Percentiles rank a stretch among this genome's conserved stretches.
Evolutionary conservation across 139 green algal species (phyloP).

Genomic region (Nannochloris sp.): DNA sequence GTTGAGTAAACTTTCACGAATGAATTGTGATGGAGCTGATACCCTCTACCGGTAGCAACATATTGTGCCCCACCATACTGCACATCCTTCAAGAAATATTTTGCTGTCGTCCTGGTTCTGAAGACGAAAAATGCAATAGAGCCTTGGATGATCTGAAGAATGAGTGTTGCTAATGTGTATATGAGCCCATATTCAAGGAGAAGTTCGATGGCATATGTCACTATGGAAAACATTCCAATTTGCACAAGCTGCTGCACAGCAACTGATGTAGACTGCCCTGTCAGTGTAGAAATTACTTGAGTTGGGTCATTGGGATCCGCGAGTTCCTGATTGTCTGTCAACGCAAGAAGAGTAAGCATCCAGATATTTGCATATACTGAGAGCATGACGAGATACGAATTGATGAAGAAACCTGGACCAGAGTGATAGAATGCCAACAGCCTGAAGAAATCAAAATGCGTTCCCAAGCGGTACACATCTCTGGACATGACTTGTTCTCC

Average conservation of each 20-base stretch:
- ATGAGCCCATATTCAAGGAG: conserved; percentile 54
- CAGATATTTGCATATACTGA: conserved; percentile 56
- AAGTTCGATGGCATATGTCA: conserved; percentile 55
- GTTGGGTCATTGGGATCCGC: background rate
- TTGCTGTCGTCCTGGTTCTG: conserved; percentile 50
- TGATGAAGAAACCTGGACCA: conserved; percentile 64
- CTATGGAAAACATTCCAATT: conserved; percentile 55
- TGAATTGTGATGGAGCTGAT: conserved; percentile 57
- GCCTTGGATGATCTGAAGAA: conserved; percentile 45
- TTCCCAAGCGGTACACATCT: conserved; percentile 65
- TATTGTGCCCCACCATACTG: conserved; percentile 65
- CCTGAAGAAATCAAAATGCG: conserved; percentile 70
- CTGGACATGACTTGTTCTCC: conserved; percentile 75
- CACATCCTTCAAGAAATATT: conserved; percentile 52
- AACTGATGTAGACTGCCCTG: conserved; percentile 16
- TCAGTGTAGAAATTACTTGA: conserved; percentile 22
- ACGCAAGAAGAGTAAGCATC: conserved; percentile 41
- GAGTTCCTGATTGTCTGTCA: conserved; percentile 16
- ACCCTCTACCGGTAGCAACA: conserved; percentile 72
- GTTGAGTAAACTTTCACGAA: conserved; percentile 50
- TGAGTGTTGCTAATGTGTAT: conserved; percentile 27
- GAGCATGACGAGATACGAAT: conserved; percentile 59
- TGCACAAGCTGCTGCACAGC: conserved; percentile 50
- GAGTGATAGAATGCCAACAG: conserved; percentile 66
- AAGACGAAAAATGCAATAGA: conserved; percentile 65